These are phyloP conservation scores for Acanthamoeba lenticulata DNA, from an alignment of 208 protist genomes.

Conservation along the genomic window DNA sequence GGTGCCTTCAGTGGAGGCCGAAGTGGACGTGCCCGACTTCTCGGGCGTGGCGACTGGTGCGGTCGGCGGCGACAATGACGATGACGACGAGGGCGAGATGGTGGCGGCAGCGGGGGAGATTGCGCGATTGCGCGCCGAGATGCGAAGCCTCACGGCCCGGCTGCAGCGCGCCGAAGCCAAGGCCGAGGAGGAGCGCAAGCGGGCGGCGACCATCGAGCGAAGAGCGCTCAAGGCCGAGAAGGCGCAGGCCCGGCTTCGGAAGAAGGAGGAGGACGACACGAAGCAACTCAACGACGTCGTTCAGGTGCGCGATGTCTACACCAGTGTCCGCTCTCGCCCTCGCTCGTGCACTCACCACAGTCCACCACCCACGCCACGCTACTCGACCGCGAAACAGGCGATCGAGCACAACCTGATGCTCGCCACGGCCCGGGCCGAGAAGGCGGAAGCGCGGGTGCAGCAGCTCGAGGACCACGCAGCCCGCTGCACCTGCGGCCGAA, in stretches of 20 bases:
- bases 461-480: constrained; percentile 10
- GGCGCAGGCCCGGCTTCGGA: not conserved
- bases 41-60: too few relatives aligned
- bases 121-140: not conserved
- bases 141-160: not conserved
- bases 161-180: not conserved
- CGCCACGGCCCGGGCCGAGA: constrained; percentile 49
- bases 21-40: too few relatives aligned
- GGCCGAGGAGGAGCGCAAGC: constrained; percentile 1
- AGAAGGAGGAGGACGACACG: constrained; percentile 64
- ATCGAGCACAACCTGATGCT: constrained; percentile 59
- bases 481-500: not conserved
- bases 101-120: not conserved
- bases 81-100: not conserved
- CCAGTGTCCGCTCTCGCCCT: not conserved
- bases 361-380: not conserved
- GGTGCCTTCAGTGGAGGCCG: not conserved
- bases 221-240: constrained; percentile 60
- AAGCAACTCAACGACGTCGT: constrained; percentile 64
- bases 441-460: constrained; percentile 55
- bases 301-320: not conserved
- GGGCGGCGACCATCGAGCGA: not conserved
- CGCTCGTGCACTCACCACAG: not conserved
- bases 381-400: not conserved
- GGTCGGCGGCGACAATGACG: not conserved